These are phyloP conservation scores for Chrysanthemum seticuspe DNA, from an alignment of 129 eudicot species.

Conservation along the genomic window DNA sequence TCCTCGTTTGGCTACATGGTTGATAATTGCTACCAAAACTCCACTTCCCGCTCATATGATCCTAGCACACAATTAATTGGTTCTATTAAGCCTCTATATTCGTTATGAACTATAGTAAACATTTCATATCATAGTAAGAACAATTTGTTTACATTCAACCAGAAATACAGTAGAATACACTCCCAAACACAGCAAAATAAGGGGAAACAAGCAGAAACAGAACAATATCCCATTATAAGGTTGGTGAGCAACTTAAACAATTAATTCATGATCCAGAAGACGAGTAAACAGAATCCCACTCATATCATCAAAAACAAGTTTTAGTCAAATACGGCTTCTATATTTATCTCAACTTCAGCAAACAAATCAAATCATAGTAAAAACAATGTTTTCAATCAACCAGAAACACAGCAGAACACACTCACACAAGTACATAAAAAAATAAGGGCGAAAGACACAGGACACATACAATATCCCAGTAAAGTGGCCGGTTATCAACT, in stretches of 20 bases:
- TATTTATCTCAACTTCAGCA: background rate
- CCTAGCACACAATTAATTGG: conserved; percentile 35
- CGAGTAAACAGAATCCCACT: background rate
- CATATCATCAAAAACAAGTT: background rate
- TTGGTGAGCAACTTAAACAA: too few relatives aligned
- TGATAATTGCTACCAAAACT: conserved; percentile 59
- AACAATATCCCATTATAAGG: background rate
- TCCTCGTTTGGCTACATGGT: conserved; percentile 60
- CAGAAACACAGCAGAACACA: conserved; percentile 10
- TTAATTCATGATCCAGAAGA: too few relatives aligned
- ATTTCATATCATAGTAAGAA: background rate
- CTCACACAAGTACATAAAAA: conserved; percentile 8
- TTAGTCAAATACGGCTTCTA: background rate
- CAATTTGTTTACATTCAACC: conserved; percentile 1
- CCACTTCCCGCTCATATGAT: conserved; percentile 44
- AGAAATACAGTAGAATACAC: conserved; percentile 4
- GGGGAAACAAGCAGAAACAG: conserved; percentile 8
- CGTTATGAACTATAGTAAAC: background rate
- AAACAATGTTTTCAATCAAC: background rate
- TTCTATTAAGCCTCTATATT: background rate
- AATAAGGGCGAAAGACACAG: too few relatives aligned
- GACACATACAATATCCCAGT: background rate
- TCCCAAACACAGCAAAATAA: conserved; percentile 5
- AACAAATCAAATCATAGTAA: background rate
- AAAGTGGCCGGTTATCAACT: background rate